phyloP scores from a whole-genome alignment of 2,329 filamentous ascomycete species.

The Ophiostoma perfectum region DNA sequence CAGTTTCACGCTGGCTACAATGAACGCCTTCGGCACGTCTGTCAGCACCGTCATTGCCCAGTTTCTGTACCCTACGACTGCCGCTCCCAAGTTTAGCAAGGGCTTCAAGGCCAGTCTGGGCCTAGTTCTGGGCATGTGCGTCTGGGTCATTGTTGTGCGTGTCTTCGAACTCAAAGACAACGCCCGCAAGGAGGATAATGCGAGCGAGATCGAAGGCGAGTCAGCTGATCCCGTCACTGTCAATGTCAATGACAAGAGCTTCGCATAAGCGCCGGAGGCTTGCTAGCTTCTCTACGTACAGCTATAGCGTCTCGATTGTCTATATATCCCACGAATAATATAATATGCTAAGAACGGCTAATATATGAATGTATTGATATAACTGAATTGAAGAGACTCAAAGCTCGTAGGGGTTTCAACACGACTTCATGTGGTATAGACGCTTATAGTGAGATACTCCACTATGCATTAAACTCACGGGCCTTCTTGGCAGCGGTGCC shows the following conservation, averaged over 20 bases:
- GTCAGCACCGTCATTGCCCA: constrained; percentile 33
- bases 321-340: neutral
- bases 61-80: constrained; percentile 34
- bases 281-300: too few relatives aligned
- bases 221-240: neutral
- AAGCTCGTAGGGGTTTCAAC: neutral
- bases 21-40: constrained; percentile 33
- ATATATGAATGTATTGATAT: neutral
- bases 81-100: constrained; percentile 32
- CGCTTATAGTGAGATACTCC: neutral
- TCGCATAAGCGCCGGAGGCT: neutral
- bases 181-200: neutral
- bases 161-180: constrained; percentile 18
- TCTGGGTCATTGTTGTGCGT: constrained; percentile 21
- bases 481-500: constrained; percentile 26
- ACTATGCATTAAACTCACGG: constrained; percentile 18
- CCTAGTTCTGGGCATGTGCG: constrained; percentile 21
- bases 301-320: too few relatives aligned
- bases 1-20: constrained; percentile 28
- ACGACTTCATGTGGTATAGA: neutral
- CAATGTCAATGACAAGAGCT: constrained; percentile 1
- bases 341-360: neutral
- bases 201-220: neutral
- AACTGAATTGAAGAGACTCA: neutral
- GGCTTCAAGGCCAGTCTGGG: constrained; percentile 32